Percentiles rank a stretch among this genome's conserved stretches.
phyloP scores from a whole-genome alignment of 129 eudicot species.

The Heracleum sosnowskyi region DNA sequence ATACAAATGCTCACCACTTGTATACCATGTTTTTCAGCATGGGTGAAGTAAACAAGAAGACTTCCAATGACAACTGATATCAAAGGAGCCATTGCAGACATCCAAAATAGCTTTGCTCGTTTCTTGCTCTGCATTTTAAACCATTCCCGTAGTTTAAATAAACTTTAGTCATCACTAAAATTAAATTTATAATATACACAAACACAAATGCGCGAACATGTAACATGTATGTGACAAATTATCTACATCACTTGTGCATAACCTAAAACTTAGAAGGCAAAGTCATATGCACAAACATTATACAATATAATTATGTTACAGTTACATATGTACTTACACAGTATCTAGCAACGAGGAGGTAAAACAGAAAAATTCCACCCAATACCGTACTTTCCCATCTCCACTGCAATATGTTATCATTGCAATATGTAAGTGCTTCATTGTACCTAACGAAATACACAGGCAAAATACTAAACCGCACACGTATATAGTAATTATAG shows the following conservation, averaged over 20 bases:
- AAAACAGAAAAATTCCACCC: conserved; percentile 75
- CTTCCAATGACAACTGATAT: conserved; percentile 79
- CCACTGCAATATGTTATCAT: conserved; percentile 54
- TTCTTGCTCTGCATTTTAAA: conserved; percentile 54
- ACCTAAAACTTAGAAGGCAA: too few relatives aligned
- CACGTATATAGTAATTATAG: neutral
- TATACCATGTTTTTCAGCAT: conserved; percentile 90
- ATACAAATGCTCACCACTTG: conserved; percentile 60
- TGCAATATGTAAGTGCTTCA: neutral
- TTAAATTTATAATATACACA: neutral
- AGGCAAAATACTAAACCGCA: neutral
- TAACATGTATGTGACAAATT: neutral
- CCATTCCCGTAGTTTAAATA: neutral
- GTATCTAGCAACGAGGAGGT: conserved; percentile 57
- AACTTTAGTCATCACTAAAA: neutral
- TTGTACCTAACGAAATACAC: neutral
- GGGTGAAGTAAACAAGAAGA: conserved; percentile 72
- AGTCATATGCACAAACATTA: too few relatives aligned
- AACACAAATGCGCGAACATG: neutral
- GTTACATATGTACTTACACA: conserved; percentile 36
- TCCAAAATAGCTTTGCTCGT: conserved; percentile 70
- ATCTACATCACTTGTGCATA: too few relatives aligned
- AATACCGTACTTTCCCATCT: conserved; percentile 92
- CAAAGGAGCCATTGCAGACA: conserved; percentile 93
- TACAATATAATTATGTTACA: too few relatives aligned